Base-by-base conservation (phyloP, 2,329 filamentous ascomycete genomes). In the Alternaria tenuissima region DNA sequence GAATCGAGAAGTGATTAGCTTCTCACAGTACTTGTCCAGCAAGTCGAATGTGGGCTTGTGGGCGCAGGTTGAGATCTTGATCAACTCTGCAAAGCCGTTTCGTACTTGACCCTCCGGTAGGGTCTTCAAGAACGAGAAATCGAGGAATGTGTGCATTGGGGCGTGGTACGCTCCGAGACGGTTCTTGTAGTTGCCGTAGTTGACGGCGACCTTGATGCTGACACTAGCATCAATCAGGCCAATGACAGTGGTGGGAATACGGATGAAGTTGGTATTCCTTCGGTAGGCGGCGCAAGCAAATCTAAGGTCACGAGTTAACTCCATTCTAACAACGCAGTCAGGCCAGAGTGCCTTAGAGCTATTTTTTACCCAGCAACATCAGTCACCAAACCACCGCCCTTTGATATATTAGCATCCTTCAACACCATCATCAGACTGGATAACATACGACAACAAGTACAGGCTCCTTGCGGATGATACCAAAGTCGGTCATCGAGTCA, bases 101-200 rank as follows among this genome's bases (percentile, higher is more conserved):
- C 89, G 84, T 71, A 92, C 88, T 75, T 92, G 89, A 2, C 87
- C 86, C 9, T 83, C 83, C 0, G 89, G 89, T 0, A 92, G 81
- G 1, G 87, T 90, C 46, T 87, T 86, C n/a, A 91, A 81, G 78
- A 92, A 92, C 16, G 83, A 86, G 74, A 91, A 92, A 76, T 92
- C 89, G 46, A 92, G 84, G 81, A 92, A 91, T 0, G 89, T 92
- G 72, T 90, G 87, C 48, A 87, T 83, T 0, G 90, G 89, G 0
- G 89, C 89, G 70, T 92, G 89, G 74, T 92, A 92, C 4, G 89
- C 89, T 28, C 89, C 89, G 0, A 92, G 84, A 12, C 89, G 84
- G 79, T 92, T 92, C 83, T 92, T 92, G 82, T 91, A 90, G 75
- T 88, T 87, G 74, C 88, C 89, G 70, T 91, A 91, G 81, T 92